A percentile compares a stretch with the other conserved stretches of the same genome.
These are phyloP conservation scores for Pythium biforme DNA, from an alignment of 352 stramenopile species.

Conservation along the genomic window DNA sequence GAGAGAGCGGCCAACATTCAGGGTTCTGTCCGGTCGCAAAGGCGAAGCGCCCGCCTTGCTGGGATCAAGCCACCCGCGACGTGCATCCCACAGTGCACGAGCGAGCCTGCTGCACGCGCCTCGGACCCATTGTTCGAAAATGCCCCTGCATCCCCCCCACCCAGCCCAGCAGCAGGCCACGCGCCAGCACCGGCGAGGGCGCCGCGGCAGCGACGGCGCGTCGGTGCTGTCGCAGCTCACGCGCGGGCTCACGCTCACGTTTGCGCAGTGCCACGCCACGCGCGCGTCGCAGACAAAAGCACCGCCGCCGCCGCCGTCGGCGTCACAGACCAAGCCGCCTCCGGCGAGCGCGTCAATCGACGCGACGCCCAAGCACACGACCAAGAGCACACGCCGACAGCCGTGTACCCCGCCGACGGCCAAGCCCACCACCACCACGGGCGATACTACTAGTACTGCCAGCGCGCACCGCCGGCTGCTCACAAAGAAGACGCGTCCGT, in stretches of 20 bases:
- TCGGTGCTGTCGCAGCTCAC: slow-evolving; percentile 12
- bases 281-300: neutral
- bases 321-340: neutral
- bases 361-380: neutral
- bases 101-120: neutral
- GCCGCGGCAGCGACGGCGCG: neutral
- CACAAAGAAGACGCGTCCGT: slow-evolving; percentile 41
- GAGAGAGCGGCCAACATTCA: neutral
- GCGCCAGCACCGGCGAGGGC: neutral
- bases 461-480: slow-evolving; percentile 23
- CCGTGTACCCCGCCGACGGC: too few species aligned
- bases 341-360: neutral
- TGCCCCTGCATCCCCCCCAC: neutral
- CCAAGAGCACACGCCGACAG: neutral
- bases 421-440: neutral
- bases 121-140: neutral
- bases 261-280: slow-evolving; percentile 5
- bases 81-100: too few species aligned
- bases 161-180: neutral
- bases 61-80: neutral
- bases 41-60: neutral
- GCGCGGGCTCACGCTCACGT: slow-evolving; percentile 8
- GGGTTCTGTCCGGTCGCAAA: neutral
- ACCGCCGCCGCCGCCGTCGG: neutral
- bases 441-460: neutral